A percentile compares a stretch with the other conserved stretches of the same genome.
Conservation (phyloP, 106 monocot species). For the Dioscorea zingiberensis region DNA sequence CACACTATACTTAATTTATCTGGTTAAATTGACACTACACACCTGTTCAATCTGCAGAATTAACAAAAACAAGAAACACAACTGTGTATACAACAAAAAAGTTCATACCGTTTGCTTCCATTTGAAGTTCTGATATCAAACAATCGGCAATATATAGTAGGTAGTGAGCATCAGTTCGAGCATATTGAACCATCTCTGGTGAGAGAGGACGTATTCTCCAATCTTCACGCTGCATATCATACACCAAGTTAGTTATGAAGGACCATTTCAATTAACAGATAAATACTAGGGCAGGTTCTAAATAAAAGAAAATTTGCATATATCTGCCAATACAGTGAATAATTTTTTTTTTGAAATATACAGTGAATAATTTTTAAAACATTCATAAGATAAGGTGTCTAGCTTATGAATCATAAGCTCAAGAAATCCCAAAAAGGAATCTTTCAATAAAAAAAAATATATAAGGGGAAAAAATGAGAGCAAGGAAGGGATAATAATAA, state of each 20-base stretch:
- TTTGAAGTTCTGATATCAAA: slow-evolving; percentile 57
- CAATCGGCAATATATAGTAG: slow-evolving; percentile 75
- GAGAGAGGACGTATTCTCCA: slow-evolving; percentile 86
- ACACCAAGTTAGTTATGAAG: neutral
- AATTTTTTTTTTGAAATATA: too few relatives aligned
- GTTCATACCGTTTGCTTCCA: slow-evolving; percentile 43
- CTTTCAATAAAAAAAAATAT: too few relatives aligned
- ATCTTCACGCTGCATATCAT: slow-evolving; percentile 69
- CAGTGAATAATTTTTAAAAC: too few relatives aligned
- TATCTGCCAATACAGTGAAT: too few relatives aligned
- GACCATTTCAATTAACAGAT: neutral
- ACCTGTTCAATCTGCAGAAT: neutral
- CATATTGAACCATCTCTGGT: slow-evolving; percentile 79
- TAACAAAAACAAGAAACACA: neutral
- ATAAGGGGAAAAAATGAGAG: too few relatives aligned
- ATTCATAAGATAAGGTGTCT: too few relatives aligned
- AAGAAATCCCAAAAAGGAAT: too few relatives aligned
- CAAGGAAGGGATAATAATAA: too few relatives aligned
- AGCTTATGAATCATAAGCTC: too few relatives aligned
- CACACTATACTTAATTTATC: neutral
- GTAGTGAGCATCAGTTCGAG: slow-evolving; percentile 86
- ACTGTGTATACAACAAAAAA: neutral
- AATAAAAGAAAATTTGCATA: too few relatives aligned
- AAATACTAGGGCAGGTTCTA: neutral
- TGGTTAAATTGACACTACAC: neutral